Base-by-base conservation (phyloP, 2,329 filamentous ascomycete genomes). In the Myotisia sp. region DNA sequence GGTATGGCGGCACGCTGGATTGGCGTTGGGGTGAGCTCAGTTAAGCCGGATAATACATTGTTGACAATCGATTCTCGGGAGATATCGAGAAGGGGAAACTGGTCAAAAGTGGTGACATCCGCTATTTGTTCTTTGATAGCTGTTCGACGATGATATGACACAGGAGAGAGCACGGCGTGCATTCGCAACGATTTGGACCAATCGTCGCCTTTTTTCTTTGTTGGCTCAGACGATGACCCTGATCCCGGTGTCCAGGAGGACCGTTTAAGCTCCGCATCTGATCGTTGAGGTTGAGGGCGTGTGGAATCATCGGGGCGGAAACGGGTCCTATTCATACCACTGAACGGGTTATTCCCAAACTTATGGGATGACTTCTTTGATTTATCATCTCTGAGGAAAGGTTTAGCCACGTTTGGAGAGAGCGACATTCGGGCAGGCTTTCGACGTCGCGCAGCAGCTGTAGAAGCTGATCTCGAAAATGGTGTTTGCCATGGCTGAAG, bases 1-100 rank as follows among this genome's bases (percentile, higher is more conserved):
- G 90, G 87, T 37, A 98, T 87, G 1, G 86, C 85, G 34, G 95
- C 69, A 40, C 78, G 74, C 58, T 98, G 90, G 4, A 93, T 79
- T 0, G 90, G 84, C 0, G 87, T 95, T 3, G 90, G 90, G 38
- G 70, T 72, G 40, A 92, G 62, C 43, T 86, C 77, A 6, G 73
- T 65, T 56, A 94, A 65, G 29, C 74, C 79, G 33, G 76, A 71
- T 37, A 98, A 68, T 5, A 77, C 80, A 46, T 93, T 81, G 2
- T 70, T 67, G 41, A 63, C 61, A 24, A 95, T 68, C 7, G 83
- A 79, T 19, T 77, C 67, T 50, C 79, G 74, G 26, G 95, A 60
- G 0, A 64, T 50, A 0, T 82, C 79, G 22, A 92, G 62, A 21
- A 98, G 64, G 26, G 76, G 65, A 47, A 98, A 83, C 45, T 84